These are phyloP conservation scores for Castanopsis chinensis DNA, from an alignment of 306 rosid species.

Conservation along the genomic window DNA sequence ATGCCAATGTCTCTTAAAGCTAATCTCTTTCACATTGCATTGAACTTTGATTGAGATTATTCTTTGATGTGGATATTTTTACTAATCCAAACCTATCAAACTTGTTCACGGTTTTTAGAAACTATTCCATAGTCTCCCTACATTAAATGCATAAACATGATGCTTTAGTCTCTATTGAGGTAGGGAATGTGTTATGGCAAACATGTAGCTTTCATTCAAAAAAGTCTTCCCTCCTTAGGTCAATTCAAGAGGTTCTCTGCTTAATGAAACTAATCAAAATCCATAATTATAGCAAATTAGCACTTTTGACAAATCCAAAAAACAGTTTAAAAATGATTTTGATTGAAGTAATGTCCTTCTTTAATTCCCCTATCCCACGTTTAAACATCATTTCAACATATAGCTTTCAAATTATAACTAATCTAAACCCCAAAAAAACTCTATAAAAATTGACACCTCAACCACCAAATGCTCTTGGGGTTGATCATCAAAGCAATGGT, in stretches of 20 bases:
- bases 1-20: too few relatives aligned
- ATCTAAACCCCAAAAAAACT: conserved; percentile 2
- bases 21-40: too few relatives aligned
- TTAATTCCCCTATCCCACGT: not conserved
- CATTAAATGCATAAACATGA: too few relatives aligned
- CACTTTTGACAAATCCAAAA: not conserved
- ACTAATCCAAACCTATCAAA: too few relatives aligned
- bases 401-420: not conserved
- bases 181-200: too few relatives aligned
- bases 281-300: not conserved
- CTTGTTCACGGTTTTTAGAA: too few relatives aligned
- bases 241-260: not conserved
- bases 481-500: conserved; percentile 17
- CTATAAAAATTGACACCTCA: conserved; percentile 23
- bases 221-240: not conserved
- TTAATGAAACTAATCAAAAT: not conserved
- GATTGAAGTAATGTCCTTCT: not conserved
- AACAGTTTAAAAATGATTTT: not conserved
- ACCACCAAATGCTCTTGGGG: conserved; percentile 26
- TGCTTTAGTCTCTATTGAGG: too few relatives aligned
- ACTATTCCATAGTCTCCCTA: too few relatives aligned
- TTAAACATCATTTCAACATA: not conserved
- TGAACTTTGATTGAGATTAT: too few relatives aligned
- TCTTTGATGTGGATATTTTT: too few relatives aligned
- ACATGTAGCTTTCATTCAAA: not conserved